Percentiles rank a stretch among this genome's conserved stretches.
Conservation (phyloP, 495 filamentous ascomycete genomes). For the Penicillium soppii region DNA sequence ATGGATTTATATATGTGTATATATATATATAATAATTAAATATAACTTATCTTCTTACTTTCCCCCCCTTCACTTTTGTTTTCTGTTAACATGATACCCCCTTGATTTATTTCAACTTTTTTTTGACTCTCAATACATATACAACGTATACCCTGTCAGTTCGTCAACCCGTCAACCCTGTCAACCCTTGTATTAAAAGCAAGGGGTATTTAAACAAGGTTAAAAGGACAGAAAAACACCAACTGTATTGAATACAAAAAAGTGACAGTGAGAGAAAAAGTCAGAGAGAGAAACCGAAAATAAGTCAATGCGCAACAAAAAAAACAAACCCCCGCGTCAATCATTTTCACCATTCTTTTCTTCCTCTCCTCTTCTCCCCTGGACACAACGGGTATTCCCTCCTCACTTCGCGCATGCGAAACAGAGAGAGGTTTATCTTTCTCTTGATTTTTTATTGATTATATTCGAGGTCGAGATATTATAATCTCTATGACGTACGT, state of each 20-base stretch:
- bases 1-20: no score
- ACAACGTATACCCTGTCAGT: neutral
- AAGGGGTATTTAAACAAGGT: no score
- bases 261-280: neutral
- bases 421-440: slow-evolving; percentile 10
- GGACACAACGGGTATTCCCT: slow-evolving; percentile 9
- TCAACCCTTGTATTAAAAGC: neutral
- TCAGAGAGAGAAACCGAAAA: neutral
- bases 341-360: neutral
- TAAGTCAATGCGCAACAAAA: slow-evolving; percentile 7
- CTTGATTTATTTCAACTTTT: neutral
- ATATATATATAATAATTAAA: no score
- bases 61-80: neutral
- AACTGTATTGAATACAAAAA: no score
- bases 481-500: slow-evolving; percentile 33
- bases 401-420: slow-evolving; percentile 16
- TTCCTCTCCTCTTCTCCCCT: neutral
- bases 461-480: slow-evolving; percentile 9
- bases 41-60: neutral
- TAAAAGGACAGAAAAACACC: neutral
- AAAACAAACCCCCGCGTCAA: slow-evolving; percentile 5
- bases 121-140: neutral
- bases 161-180: neutral
- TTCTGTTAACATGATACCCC: slow-evolving; percentile 2
- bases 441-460: slow-evolving; percentile 4